Conservation (phyloP, 1,284 basidiomycete genomes). For the Cerrena zonata region DNA sequence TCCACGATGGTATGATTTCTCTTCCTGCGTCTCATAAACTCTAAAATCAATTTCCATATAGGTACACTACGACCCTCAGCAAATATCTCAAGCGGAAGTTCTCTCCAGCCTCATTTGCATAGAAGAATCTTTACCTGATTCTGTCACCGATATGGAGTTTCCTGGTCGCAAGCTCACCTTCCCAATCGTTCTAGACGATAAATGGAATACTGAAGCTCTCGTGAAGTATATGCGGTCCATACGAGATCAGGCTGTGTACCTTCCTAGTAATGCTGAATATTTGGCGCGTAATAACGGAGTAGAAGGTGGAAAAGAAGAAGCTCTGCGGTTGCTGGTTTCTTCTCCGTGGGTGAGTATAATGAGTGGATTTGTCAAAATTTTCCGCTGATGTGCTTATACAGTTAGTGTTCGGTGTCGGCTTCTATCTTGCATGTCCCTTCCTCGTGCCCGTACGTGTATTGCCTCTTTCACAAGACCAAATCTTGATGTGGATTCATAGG, state of each 20-base stretch:
- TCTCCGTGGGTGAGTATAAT: constrained; percentile 42
- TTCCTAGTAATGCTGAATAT: constrained; percentile 66
- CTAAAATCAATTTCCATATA: constrained; percentile 17
- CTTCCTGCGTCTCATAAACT: not conserved
- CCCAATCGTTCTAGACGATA: constrained; percentile 61
- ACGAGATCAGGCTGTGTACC: constrained; percentile 55
- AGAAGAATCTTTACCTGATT: constrained; percentile 35
- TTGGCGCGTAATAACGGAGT: constrained; percentile 62
- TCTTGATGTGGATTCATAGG: constrained; percentile 26
- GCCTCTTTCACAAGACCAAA: not conserved
- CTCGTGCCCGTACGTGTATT: constrained; percentile 43
- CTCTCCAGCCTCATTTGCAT: constrained; percentile 35
- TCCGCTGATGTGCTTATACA: too few species aligned
- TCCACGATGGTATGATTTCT: constrained; percentile 44
- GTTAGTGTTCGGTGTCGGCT: constrained; percentile 59
- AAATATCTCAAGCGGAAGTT: constrained; percentile 36
- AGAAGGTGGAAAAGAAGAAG: constrained; percentile 37
- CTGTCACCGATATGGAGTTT: constrained; percentile 40
- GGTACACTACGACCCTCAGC: constrained; percentile 45
- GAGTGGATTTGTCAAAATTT: not conserved
- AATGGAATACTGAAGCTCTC: constrained; percentile 51
- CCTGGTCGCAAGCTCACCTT: constrained; percentile 50
- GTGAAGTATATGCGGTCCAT: constrained; percentile 51
- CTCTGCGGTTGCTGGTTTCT: constrained; percentile 38
- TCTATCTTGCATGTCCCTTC: constrained; percentile 59